A percentile compares a stretch with the other conserved stretches of the same genome.
These are phyloP conservation scores for Fusarium oligoseptatum DNA, from an alignment of 2,329 filamentous ascomycete genomes.

Conservation along the genomic window DNA sequence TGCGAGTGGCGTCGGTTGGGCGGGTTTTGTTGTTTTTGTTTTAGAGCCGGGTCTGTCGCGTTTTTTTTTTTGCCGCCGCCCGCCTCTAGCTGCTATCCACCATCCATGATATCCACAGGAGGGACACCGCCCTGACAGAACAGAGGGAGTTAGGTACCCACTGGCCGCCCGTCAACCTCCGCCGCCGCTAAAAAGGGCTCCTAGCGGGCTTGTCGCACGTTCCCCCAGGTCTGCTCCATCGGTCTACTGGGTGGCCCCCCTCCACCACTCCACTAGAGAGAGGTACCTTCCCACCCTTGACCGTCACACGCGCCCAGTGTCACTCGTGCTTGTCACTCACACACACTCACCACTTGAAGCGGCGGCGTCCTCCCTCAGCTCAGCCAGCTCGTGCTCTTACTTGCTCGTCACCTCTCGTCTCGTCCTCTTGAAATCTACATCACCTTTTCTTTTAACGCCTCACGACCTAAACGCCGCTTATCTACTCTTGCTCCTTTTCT, in stretches of 20 bases:
- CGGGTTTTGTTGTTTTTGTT: constrained; percentile 35
- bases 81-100: constrained; percentile 1
- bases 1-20: constrained; percentile 23
- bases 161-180: constrained; percentile 8
- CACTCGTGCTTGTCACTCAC: constrained; percentile 32
- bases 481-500: constrained; percentile 2
- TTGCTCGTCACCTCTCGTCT: constrained; percentile 16
- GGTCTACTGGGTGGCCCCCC: not conserved
- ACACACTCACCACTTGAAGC: not conserved
- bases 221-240: constrained; percentile 3
- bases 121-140: constrained; percentile 8
- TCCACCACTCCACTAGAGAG: not conserved
- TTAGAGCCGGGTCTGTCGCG: constrained; percentile 12
- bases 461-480: constrained; percentile 4
- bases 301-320: constrained; percentile 40
- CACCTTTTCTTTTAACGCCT: constrained; percentile 12
- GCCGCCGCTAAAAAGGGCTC: constrained; percentile 23
- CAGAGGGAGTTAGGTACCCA: constrained; percentile 7
- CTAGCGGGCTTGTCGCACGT: constrained; percentile 21
- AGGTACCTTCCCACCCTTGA: constrained; percentile 16
- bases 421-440: constrained; percentile 26
- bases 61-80: constrained; percentile 27
- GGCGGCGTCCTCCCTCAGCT: not conserved
- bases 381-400: not conserved
- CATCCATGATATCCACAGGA: not conserved